Evolutionary conservation across 768 basidiomycete species (phyloP).

Genomic region (Pisolithus marmoratus): DNA sequence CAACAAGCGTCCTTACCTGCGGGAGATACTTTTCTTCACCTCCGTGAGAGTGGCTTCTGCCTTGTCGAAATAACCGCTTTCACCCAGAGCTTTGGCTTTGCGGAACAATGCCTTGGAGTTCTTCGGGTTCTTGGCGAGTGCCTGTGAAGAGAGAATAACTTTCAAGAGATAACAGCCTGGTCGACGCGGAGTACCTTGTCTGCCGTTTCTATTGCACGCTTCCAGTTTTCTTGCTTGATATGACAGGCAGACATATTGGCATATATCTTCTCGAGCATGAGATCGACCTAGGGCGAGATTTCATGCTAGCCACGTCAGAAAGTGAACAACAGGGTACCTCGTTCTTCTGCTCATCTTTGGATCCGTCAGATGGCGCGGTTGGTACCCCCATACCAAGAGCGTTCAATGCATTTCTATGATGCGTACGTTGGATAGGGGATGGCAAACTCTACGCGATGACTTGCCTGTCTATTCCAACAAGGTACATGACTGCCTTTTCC

Average conservation of each 20-base stretch:
- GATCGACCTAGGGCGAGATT: conserved; percentile 48
- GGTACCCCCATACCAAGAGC: conserved; percentile 37
- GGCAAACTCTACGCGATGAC: conserved; percentile 15
- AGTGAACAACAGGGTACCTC: conserved; percentile 42
- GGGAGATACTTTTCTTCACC: conserved; percentile 56
- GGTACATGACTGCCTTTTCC: conserved; percentile 60
- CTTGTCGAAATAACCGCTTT: conserved; percentile 72
- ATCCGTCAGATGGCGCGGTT: conserved; percentile 1
- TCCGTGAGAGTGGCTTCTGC: conserved; percentile 62
- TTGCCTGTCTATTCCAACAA: conserved; percentile 75
- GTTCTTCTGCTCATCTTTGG: conserved; percentile 47
- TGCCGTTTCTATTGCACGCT: conserved; percentile 72
- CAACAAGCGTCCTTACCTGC: conserved; percentile 36
- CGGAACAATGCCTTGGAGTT: conserved; percentile 79
- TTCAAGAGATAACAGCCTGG: neutral
- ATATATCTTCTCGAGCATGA: conserved; percentile 75
- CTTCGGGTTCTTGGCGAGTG: conserved; percentile 64
- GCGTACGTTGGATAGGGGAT: neutral
- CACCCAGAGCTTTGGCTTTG: conserved; percentile 74
- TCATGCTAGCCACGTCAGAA: neutral
- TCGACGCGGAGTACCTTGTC: conserved; percentile 48
- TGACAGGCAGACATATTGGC: conserved; percentile 84
- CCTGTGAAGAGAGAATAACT: conserved; percentile 17
- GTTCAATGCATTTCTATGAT: conserved; percentile 47
- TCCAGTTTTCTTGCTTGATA: conserved; percentile 75